A percentile compares a stretch with the other conserved stretches of the same genome.
phyloP scores from a whole-genome alignment of 768 basidiomycete species.

The Xerocomellus chrysenteron region DNA sequence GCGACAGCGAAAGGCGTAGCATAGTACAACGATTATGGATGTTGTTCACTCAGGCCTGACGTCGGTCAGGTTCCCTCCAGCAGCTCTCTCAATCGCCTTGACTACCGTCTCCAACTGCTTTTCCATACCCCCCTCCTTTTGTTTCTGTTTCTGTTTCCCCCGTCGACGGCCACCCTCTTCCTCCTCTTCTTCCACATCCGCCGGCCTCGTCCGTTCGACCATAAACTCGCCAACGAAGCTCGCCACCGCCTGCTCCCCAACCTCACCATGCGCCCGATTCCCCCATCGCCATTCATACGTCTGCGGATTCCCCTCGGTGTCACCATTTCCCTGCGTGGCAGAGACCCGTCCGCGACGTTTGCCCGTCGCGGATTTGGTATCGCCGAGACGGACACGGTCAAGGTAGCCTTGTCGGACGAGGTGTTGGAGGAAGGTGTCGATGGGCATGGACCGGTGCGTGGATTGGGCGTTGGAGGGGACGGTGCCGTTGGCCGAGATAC shows the following conservation, averaged over 20 bases:
- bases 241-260: conserved; percentile 75
- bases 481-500: conserved; percentile 48
- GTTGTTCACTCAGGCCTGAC: conserved; percentile 18
- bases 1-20: too few relatives aligned
- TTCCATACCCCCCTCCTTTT: conserved; percentile 16
- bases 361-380: conserved; percentile 40
- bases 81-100: conserved; percentile 32
- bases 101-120: conserved; percentile 32
- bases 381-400: conserved; percentile 60
- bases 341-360: conserved; percentile 59
- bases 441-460: conserved; percentile 48
- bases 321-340: conserved; percentile 35
- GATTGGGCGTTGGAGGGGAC: conserved; percentile 54
- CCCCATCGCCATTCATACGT: conserved; percentile 87
- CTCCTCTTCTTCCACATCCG: conserved; percentile 17
- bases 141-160: conserved; percentile 20
- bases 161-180: conserved; percentile 9
- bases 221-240: conserved; percentile 81
- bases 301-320: conserved; percentile 14
- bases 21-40: neutral
- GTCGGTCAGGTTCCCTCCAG: conserved; percentile 54
- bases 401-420: conserved; percentile 77
- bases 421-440: conserved; percentile 65
- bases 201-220: conserved; percentile 30
- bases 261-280: conserved; percentile 71